A percentile compares a stretch with the other conserved stretches of the same genome.
Evolutionary conservation across 139 green algal genomes (phyloP).

Genomic region (Gonium pectorale): DNA sequence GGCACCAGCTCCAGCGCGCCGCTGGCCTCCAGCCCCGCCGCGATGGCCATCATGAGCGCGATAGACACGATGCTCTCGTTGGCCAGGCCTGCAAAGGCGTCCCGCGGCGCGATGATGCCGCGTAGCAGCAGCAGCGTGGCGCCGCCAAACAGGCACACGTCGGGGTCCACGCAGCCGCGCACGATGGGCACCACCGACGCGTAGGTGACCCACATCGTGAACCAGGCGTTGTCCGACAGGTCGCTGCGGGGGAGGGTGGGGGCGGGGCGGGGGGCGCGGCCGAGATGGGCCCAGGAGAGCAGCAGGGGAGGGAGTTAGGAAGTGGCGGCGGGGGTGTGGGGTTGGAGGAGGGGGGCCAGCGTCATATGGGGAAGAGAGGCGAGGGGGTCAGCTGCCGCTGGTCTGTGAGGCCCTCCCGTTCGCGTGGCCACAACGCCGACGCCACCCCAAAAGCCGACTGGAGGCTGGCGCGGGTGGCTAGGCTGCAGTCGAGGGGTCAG

Average conservation of each 20-base stretch:
- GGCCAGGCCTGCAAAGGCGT: constrained; percentile 33
- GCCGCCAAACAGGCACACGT: constrained; percentile 36
- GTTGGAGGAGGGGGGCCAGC: no score
- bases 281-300: no score
- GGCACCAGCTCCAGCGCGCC: constrained; percentile 41
- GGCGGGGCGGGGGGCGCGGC: not conserved
- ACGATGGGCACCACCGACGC: constrained; percentile 13
- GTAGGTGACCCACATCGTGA: constrained; percentile 25
- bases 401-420: no score
- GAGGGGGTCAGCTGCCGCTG: not conserved
- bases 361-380: not conserved
- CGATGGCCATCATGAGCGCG: constrained; percentile 42
- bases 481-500: no score
- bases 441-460: no score
- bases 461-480: no score
- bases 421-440: no score
- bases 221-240: constrained; percentile 16
- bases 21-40: constrained; percentile 24
- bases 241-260: not conserved
- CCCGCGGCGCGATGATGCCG: constrained; percentile 15
- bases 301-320: not conserved
- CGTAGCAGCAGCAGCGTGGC: constrained; percentile 19
- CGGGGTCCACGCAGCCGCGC: constrained; percentile 13
- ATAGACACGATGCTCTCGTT: constrained; percentile 44
- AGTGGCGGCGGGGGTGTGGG: not conserved